phyloP scores from a whole-genome alignment of 176 grass and related monocot genomes.

The Raddia guianensis region DNA sequence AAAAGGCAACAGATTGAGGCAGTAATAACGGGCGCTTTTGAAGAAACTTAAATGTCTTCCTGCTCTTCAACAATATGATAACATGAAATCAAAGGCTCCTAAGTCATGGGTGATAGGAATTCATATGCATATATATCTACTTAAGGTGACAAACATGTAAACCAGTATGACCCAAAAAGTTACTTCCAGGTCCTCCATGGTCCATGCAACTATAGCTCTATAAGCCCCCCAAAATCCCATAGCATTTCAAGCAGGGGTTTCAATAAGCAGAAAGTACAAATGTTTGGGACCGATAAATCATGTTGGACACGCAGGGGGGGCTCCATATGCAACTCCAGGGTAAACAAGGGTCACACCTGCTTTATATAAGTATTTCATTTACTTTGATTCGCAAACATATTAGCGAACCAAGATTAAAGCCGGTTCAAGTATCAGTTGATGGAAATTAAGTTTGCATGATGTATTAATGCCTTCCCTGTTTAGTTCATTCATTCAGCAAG shows the following conservation, averaged over 20 bases:
- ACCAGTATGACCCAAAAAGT: neutral
- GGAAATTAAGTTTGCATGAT: conserved; percentile 11
- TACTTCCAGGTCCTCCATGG: neutral
- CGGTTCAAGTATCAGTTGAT: neutral
- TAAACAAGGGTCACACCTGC: neutral
- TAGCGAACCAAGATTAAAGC: neutral
- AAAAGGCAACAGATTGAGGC: conserved; percentile 42
- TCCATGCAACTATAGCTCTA: neutral
- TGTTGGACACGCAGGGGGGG: neutral
- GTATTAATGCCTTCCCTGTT: neutral
- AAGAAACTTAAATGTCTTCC: neutral
- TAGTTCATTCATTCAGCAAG: neutral
- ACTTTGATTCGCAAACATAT: conserved; percentile 1
- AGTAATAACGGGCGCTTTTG: neutral
- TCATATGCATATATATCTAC: conserved; percentile 16
- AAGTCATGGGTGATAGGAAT: neutral
- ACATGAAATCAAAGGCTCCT: neutral
- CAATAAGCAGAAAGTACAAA: neutral
- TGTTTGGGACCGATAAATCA: neutral
- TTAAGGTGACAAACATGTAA: neutral
- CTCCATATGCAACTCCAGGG: neutral
- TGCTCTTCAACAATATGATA: neutral
- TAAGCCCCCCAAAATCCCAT: neutral
- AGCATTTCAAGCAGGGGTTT: conserved; percentile 5
- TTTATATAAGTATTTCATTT: neutral